Percentiles rank a stretch among this genome's conserved stretches.
Evolutionary conservation across 2,329 filamentous ascomycete species (phyloP).

Genomic region (Pezicula radicicola): DNA sequence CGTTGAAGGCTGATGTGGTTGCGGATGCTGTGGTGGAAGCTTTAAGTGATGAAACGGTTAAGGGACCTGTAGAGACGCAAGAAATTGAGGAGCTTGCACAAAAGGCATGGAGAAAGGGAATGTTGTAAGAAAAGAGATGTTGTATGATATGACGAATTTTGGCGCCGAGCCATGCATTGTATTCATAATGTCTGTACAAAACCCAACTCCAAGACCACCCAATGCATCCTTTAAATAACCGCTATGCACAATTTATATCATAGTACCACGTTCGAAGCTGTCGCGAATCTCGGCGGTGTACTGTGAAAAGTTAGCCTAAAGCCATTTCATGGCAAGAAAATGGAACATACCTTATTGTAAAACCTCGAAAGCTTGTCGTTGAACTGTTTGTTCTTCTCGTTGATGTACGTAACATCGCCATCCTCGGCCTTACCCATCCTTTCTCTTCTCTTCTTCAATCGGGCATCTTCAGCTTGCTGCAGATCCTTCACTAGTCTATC

Average conservation of each 20-base stretch:
- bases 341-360: conserved; percentile 74
- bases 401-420: conserved; percentile 96
- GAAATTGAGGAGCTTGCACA: conserved; percentile 80
- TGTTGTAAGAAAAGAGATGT: conserved; percentile 58
- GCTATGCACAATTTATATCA: conserved; percentile 58
- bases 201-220: conserved; percentile 7
- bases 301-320: conserved; percentile 31
- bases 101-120: conserved; percentile 83
- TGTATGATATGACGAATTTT: conserved; percentile 7
- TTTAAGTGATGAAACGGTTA: conserved; percentile 67
- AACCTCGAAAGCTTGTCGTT: conserved; percentile 95
- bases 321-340: neutral
- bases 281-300: conserved; percentile 97
- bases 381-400: conserved; percentile 99
- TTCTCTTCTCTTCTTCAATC: conserved; percentile 82
- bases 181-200: conserved; percentile 11
- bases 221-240: conserved; percentile 4
- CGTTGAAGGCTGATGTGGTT: conserved; percentile 81
- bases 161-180: conserved; percentile 15
- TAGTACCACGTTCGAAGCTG: conserved; percentile 95
- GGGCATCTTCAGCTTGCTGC: conserved; percentile 80
- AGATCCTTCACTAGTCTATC: conserved; percentile 86
- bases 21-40: conserved; percentile 89
- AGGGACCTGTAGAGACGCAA: conserved; percentile 73
- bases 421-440: conserved; percentile 78